Base-by-base conservation (phyloP, 768 basidiomycete genomes). In the Pilatotrama ljubarskyi region DNA sequence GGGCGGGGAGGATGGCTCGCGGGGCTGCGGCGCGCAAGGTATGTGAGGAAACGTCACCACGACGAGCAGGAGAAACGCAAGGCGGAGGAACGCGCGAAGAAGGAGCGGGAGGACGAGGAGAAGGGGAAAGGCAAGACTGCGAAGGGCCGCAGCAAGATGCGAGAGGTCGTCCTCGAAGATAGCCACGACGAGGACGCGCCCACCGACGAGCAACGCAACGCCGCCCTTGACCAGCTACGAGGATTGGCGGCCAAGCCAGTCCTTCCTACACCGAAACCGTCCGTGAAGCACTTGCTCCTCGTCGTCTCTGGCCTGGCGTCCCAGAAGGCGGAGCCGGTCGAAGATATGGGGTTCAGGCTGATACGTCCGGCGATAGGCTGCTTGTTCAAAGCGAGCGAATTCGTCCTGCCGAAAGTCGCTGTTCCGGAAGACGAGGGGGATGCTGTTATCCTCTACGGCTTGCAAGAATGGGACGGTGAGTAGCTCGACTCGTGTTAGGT, bases 401-500 rank as follows among this genome's bases (percentile, higher is more conserved):
- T 54, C 37, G 48, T 36, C 20, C 42, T 61, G 26, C 58, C 63
- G 18, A 51, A 41, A 15, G 32, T 26, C n/a, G 44, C 37, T 5
- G 43, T 17, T 2, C 38, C 29, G 2, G 26, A 20, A 20, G 51
- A 49, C 20, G 20, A 32, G 20, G 38, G 36, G 9, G 63, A 61
- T 3, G 68, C 70, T 1, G 66, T 66, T 1, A 68, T 85, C 25
- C 65, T 87, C 14, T 83, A 75, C 60, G 85, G 86, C 0, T 64
- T 84, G 11, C 70, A 77, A 18, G 82, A 80, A 40, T 80, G 83
- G 77, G 74, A 82, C 42, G 71, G 84, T 84, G 51, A 60, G 79
- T 71, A 18, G 15, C 35, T 29, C 10, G 11, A 59, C 15, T 2
- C 26, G 8, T 43, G 49, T 26, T 58, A 17, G 32, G 18, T 40